A percentile compares a stretch with the other conserved stretches of the same genome.
These are phyloP conservation scores for Hydnum rufescens DNA, from an alignment of 768 basidiomycete species.

Conservation along the genomic window DNA sequence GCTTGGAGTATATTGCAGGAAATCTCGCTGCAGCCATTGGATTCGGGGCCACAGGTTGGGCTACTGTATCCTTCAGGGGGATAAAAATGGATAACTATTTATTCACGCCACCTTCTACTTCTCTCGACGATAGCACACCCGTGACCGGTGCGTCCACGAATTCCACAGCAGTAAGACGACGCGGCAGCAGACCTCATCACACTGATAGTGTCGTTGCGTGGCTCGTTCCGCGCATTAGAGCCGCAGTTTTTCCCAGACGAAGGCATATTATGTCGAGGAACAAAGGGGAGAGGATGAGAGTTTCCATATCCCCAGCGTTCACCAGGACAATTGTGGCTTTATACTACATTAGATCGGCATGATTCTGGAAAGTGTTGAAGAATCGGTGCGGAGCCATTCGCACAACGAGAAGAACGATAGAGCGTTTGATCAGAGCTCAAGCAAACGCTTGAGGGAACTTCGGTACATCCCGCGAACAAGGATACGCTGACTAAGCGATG, in stretches of 20 bases:
- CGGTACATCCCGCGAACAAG: too few species aligned
- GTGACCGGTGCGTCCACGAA: slow-evolving; percentile 17
- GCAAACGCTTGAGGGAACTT: too few species aligned
- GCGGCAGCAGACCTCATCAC: slow-evolving; percentile 13
- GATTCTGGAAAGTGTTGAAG: too few species aligned
- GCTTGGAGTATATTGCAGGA: slow-evolving; percentile 49
- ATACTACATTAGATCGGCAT: too few species aligned
- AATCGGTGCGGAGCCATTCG: too few species aligned
- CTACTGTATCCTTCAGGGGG: slow-evolving; percentile 57
- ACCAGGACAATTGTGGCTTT: too few species aligned
- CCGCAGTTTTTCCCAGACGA: slow-evolving; percentile 29
- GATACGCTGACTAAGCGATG: too few species aligned
- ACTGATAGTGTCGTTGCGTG: neutral
- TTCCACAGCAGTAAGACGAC: neutral
- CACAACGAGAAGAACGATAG: too few species aligned
- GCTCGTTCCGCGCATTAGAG: neutral
- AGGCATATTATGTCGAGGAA: too few species aligned
- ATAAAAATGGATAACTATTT: slow-evolving; percentile 31
- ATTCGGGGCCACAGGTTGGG: slow-evolving; percentile 64
- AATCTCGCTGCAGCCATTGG: slow-evolving; percentile 33
- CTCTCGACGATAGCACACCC: slow-evolving; percentile 25
- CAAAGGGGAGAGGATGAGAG: too few species aligned
- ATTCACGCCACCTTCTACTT: slow-evolving; percentile 43
- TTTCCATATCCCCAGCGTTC: too few species aligned
- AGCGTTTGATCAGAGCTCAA: too few species aligned